phyloP scores from a whole-genome alignment of 2,329 filamentous ascomycete species.

The Epichloe glyceriae region DNA sequence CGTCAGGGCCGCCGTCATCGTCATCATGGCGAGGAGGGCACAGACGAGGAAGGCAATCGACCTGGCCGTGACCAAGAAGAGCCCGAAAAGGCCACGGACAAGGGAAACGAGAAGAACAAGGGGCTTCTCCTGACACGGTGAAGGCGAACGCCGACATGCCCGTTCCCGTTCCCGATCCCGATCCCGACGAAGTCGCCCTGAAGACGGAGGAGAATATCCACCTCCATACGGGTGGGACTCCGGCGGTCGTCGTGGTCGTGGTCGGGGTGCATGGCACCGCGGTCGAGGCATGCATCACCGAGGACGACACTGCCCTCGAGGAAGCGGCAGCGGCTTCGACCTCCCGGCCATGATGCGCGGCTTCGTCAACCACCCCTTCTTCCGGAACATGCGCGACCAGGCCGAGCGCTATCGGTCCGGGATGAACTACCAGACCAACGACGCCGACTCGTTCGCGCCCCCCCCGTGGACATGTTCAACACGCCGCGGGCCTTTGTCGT shows the following conservation, averaged over 20 bases:
- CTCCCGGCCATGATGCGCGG: slow-evolving; percentile 26
- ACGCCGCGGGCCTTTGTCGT: slow-evolving; percentile 52
- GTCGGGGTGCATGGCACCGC: slow-evolving; percentile 12
- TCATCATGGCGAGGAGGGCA: slow-evolving; percentile 10
- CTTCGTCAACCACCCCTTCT: slow-evolving; percentile 28
- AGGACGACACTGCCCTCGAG: background rate
- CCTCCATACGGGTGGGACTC: slow-evolving; percentile 11
- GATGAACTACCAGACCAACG: slow-evolving; percentile 1
- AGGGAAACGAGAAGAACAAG: slow-evolving; percentile 23
- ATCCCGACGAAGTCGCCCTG: slow-evolving; percentile 20
- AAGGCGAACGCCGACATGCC: slow-evolving; percentile 10
- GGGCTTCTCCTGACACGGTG: slow-evolving; percentile 21
- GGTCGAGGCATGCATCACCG: slow-evolving; percentile 12
- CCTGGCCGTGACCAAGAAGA: slow-evolving; percentile 5
- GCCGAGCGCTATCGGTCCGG: slow-evolving; percentile 13
- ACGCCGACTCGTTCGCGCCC: slow-evolving; percentile 39
- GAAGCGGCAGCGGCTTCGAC: slow-evolving; percentile 15
- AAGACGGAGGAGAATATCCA: slow-evolving; percentile 14
- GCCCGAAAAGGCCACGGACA: slow-evolving; percentile 12
- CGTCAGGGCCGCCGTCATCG: slow-evolving; percentile 7
- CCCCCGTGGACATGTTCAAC: slow-evolving; percentile 65
- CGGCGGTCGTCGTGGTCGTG: slow-evolving; percentile 10
- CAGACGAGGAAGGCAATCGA: background rate
- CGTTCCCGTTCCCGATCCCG: slow-evolving; percentile 8
- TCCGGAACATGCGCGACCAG: slow-evolving; percentile 28